A percentile compares a stretch with the other conserved stretches of the same genome.
These are phyloP conservation scores for Apiotrichum laibachii DNA, from an alignment of 1,284 basidiomycete species.

Conservation along the genomic window DNA sequence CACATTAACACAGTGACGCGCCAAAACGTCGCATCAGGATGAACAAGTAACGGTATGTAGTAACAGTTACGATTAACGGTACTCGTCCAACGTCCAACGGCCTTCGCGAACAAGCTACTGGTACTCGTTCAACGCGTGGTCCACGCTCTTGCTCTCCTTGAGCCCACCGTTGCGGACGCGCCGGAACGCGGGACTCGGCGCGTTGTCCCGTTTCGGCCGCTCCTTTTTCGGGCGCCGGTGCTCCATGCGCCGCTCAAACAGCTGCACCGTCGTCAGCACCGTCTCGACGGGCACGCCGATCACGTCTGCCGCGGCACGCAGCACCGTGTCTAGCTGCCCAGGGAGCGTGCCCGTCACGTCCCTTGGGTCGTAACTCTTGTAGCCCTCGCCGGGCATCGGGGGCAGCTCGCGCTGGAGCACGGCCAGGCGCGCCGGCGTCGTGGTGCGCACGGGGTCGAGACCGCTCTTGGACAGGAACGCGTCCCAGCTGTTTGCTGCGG, in stretches of 20 bases:
- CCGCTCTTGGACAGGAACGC: conserved; percentile 18
- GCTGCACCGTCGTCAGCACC: conserved; percentile 31
- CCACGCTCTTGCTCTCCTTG: conserved; percentile 11
- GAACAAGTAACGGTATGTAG: no score
- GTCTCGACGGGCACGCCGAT: conserved; percentile 30
- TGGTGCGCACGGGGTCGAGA: conserved; percentile 5
- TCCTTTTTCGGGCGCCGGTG: conserved; percentile 2
- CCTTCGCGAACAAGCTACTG: neutral
- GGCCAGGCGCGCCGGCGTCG: neutral
- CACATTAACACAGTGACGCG: no score
- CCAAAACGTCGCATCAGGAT: no score
- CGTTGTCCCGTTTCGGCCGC: neutral
- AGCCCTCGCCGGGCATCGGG: conserved; percentile 38
- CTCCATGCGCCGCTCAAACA: conserved; percentile 37
- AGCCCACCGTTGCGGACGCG: neutral
- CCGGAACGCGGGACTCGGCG: neutral
- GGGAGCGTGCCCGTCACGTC: conserved; percentile 35
- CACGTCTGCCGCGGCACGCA: conserved; percentile 30
- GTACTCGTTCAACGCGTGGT: conserved; percentile 1
- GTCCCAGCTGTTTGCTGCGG: conserved; percentile 2
- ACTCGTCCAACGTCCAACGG: neutral
- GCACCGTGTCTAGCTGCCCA: conserved; percentile 25
- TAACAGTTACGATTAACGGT: no score
- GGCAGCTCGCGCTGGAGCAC: conserved; percentile 23
- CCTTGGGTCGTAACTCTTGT: conserved; percentile 27